Conservation (phyloP, 257 asterid species). For the Solanum commersonii region DNA sequence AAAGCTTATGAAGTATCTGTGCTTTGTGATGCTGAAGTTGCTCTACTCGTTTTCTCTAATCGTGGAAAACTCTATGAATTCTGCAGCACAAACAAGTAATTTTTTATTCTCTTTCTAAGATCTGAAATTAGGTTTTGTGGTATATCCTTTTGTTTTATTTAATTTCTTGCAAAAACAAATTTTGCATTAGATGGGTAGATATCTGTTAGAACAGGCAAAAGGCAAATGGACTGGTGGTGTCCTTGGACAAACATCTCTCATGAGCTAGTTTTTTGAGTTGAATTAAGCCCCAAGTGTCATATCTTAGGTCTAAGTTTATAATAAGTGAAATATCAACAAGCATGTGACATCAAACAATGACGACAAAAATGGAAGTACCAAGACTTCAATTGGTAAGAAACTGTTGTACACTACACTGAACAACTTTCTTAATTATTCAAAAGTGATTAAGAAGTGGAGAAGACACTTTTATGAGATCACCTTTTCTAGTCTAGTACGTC, state of each 20-base stretch:
- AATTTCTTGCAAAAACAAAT: too few species aligned
- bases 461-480: too few species aligned
- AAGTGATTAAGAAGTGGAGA: not conserved
- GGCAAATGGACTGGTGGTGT: too few species aligned
- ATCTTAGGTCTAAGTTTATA: not conserved
- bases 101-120: too few species aligned
- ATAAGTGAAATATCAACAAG: not conserved
- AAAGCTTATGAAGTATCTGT: conserved; percentile 78
- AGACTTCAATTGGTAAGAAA: not conserved
- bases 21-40: conserved; percentile 73
- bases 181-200: too few species aligned
- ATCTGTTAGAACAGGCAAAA: too few species aligned
- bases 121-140: not conserved
- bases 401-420: not conserved
- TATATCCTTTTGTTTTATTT: too few species aligned
- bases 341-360: not conserved
- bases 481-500: not conserved
- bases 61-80: conserved; percentile 69
- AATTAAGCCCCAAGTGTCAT: too few species aligned
- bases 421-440: not conserved
- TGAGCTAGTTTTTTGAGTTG: too few species aligned
- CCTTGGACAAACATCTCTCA: too few species aligned
- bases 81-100: conserved; percentile 71
- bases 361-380: not conserved
- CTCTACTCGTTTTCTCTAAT: conserved; percentile 24